These are phyloP conservation scores for Rhizopogon sp. DNA, from an alignment of 768 basidiomycete genomes.

Conservation along the genomic window DNA sequence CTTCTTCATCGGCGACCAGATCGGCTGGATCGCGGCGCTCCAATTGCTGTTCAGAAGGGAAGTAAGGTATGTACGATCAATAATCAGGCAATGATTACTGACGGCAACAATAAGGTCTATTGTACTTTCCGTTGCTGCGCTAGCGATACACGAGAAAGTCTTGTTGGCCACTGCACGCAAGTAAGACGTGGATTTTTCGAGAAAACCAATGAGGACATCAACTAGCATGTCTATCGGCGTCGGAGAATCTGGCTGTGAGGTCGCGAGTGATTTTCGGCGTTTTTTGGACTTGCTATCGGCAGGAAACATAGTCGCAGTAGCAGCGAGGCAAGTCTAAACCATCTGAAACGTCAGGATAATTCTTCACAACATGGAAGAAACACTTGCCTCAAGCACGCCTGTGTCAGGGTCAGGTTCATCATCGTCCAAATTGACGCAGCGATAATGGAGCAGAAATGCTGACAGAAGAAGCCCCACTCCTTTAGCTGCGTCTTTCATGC, in stretches of 20 bases:
- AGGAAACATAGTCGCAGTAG: conserved; percentile 50
- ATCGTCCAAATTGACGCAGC: conserved; percentile 59
- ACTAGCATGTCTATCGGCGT: conserved; percentile 81
- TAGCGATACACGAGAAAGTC: conserved; percentile 70
- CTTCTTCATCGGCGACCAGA: conserved; percentile 35
- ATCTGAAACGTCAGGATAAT: neutral
- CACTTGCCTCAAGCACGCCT: conserved; percentile 58
- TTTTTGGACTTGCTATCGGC: conserved; percentile 35
- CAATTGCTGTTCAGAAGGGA: conserved; percentile 59
- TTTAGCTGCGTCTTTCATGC: conserved; percentile 32
- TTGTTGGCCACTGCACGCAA: conserved; percentile 76
- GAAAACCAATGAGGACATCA: conserved; percentile 84
- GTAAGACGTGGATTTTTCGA: conserved; percentile 81
- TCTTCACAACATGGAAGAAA: neutral
- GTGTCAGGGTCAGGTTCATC: conserved; percentile 36
- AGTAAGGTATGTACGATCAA: conserved; percentile 3
- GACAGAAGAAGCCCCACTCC: conserved; percentile 70
- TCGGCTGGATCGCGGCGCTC: conserved; percentile 63
- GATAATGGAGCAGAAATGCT: conserved; percentile 66
- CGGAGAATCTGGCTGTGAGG: conserved; percentile 28
- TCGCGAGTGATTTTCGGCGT: conserved; percentile 29
- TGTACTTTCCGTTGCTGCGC: conserved; percentile 60
- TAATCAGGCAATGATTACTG: conserved; percentile 25
- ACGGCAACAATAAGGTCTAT: conserved; percentile 81
- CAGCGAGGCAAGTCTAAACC: conserved; percentile 53